Conservation (phyloP, 2,329 filamentous ascomycete genomes). For the Biscogniauxia mediterranea region DNA sequence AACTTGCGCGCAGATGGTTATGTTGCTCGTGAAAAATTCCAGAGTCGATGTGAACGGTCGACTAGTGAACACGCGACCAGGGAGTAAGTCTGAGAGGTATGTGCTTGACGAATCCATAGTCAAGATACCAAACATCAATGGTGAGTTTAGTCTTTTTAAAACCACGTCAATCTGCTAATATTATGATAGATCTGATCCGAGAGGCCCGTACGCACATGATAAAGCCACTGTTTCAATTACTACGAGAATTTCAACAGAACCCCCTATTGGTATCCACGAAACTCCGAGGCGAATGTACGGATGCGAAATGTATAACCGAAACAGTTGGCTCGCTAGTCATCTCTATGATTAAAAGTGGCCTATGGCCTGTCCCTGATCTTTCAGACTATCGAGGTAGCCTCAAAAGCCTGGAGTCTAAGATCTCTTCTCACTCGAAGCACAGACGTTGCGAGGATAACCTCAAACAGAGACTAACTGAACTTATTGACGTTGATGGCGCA, state of each 20-base stretch:
- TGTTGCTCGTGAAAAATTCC: too few relatives aligned
- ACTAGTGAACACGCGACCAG: too few relatives aligned
- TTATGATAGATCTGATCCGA: not conserved
- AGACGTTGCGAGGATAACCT: not conserved
- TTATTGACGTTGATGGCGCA: too few relatives aligned
- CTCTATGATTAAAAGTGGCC: not conserved
- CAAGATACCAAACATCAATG: too few relatives aligned
- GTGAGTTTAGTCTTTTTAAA: too few relatives aligned
- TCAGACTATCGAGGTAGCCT: not conserved
- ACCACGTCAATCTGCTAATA: too few relatives aligned
- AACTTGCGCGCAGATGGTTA: too few relatives aligned
- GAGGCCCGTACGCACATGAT: not conserved
- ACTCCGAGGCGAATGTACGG: not conserved
- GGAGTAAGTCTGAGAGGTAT: too few relatives aligned
- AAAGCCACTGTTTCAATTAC: not conserved
- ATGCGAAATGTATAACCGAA: not conserved
- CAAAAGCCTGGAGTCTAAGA: not conserved
- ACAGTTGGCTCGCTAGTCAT: not conserved
- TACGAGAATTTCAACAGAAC: not conserved
- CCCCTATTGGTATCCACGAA: not conserved
- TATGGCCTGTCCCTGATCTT: too few relatives aligned
- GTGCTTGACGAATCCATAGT: too few relatives aligned
- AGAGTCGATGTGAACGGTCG: too few relatives aligned
- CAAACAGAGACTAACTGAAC: too few relatives aligned
- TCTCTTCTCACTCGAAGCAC: not conserved